phyloP scores from a whole-genome alignment of 1,284 basidiomycete species.

The Sphaerobolus stellatus region DNA sequence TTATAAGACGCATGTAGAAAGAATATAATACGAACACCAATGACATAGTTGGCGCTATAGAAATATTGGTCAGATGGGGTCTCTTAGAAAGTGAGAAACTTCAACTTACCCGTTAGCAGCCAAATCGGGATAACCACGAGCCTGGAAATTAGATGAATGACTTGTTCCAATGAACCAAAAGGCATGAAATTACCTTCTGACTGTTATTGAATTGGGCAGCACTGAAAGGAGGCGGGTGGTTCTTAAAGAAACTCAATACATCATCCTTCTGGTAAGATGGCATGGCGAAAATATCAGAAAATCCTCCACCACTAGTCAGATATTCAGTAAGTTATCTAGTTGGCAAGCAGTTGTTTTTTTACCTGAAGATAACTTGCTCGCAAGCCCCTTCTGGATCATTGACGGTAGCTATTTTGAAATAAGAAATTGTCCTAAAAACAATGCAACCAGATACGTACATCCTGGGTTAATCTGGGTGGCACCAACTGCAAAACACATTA shows the following conservation, averaged over 20 bases:
- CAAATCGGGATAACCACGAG: conserved; percentile 50
- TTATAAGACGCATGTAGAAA: neutral
- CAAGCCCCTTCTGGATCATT: conserved; percentile 38
- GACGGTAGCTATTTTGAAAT: conserved; percentile 20
- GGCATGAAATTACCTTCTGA: conserved; percentile 35
- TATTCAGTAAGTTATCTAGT: neutral
- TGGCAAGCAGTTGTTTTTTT: neutral
- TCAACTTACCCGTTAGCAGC: conserved; percentile 39
- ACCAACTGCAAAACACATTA: conserved; percentile 30
- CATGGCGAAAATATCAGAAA: conserved; percentile 42
- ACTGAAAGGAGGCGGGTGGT: conserved; percentile 42
- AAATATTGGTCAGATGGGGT: conserved; percentile 4
- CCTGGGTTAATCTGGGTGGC: conserved; percentile 34
- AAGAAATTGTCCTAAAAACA: neutral
- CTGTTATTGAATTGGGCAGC: conserved; percentile 48
- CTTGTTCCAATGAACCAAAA: neutral
- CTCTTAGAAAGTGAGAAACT: neutral
- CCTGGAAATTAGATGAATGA: conserved; percentile 19
- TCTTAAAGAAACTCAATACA: conserved; percentile 35
- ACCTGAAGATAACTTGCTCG: conserved; percentile 32
- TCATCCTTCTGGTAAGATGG: conserved; percentile 38
- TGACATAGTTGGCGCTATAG: conserved; percentile 46
- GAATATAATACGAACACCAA: conserved; percentile 18
- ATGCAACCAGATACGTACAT: neutral
- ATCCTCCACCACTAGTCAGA: conserved; percentile 32